Base-by-base conservation (phyloP, 1,284 basidiomycete species). In the Coniferiporia weirii region DNA sequence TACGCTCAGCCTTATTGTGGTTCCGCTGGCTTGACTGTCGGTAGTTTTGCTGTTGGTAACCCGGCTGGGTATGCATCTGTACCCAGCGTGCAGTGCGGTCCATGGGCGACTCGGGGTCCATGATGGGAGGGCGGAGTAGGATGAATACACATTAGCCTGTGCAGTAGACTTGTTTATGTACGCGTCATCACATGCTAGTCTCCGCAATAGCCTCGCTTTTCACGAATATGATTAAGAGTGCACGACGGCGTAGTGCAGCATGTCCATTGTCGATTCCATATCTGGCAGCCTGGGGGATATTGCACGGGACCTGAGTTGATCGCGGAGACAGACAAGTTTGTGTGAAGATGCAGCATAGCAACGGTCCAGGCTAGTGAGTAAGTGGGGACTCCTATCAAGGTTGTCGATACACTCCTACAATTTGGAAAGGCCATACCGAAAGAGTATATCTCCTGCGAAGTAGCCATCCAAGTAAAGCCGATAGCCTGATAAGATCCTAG, bases 61-160 rank as follows among this genome's bases (percentile, higher is more conserved):
- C 32, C 7, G 38, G 52, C 27, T 60, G 59, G 9, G 56, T 43
- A 51, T 58, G 60, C 46, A 50, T 45, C 27, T 55, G 56, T 38
- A 61, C 60, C 60, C 60, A 61, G 52, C 51, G 60, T 22, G 60
- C 60, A n/a, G 60, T 61, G 27, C 60, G 60, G 32, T 61, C 56
- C 51, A 61, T 35, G 3, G 57, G 32, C 9, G 59, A 56, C 32
- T 56, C 54, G n/a, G 59, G 54, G 34, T 60, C 35, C 59, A 56
- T 56, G 51, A 56, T 45, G 44, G 52, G 40, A 49, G 56, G 20
- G 27, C 27, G 27, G 27, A 27, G 27, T 27, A 27, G 27, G 27
- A 27, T 27, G 27, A 27, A 27, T 27, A 5, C 5, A 5, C 27
- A 27, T 27, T 27, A 27, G 27, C 27, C 27, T 27, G 27, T 36